These are phyloP conservation scores for Chytriomyces sp. DNA, from an alignment of 192 early-diverging fungal genomes.

Conservation along the genomic window DNA sequence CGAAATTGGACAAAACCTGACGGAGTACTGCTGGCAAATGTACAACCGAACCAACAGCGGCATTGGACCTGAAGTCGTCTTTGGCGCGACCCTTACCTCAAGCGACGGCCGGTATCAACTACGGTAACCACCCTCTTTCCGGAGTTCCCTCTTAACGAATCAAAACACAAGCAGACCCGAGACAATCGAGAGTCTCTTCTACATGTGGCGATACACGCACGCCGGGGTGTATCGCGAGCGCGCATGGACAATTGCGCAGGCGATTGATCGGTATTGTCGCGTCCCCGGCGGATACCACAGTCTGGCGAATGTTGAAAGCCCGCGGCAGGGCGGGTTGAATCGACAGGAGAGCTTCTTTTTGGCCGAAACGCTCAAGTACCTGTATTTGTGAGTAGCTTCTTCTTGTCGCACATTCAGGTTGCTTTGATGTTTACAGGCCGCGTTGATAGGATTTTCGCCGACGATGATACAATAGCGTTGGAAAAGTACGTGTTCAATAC, in stretches of 20 bases:
- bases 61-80: slow-evolving; percentile 74
- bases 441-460: slow-evolving; percentile 27
- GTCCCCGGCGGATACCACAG: slow-evolving; percentile 8
- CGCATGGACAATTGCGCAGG: slow-evolving; percentile 44
- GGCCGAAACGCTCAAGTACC: slow-evolving; percentile 94
- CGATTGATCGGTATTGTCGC: slow-evolving; percentile 1
- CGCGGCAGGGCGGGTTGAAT: not conserved
- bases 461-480: slow-evolving; percentile 23
- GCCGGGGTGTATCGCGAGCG: slow-evolving; percentile 53
- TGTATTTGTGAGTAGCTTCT: slow-evolving; percentile 73
- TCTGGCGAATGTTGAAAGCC: not conserved
- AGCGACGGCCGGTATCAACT: slow-evolving; percentile 23
- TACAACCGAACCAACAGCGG: slow-evolving; percentile 73
- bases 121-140: too few species aligned
- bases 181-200: slow-evolving; percentile 53
- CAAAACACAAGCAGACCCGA: too few species aligned
- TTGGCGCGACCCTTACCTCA: slow-evolving; percentile 1
- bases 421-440: too few species aligned
- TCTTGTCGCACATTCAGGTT: too few species aligned
- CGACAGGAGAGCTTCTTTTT: slow-evolving; percentile 72
- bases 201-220: slow-evolving; percentile 56
- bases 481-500: slow-evolving; percentile 66
- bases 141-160: too few species aligned
- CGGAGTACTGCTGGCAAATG: slow-evolving; percentile 53
- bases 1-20: slow-evolving; percentile 31